phyloP scores from a whole-genome alignment of 805 yeast species.

The Osmozyma mogii region DNA sequence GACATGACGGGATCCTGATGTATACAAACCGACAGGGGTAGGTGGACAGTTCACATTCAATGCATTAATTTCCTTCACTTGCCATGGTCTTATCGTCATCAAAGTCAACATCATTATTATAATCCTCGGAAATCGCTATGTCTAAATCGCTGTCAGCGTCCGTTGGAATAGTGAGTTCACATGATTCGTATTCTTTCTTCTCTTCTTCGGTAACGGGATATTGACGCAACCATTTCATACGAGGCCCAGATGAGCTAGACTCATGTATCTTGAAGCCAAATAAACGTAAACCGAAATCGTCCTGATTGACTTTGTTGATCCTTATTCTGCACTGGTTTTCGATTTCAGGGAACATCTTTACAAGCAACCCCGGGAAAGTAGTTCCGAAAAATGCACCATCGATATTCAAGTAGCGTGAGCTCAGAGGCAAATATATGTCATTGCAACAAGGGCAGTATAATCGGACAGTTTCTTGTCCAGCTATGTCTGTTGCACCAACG shows the following conservation, averaged over 20 bases:
- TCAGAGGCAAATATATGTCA: slow-evolving; percentile 82
- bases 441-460: slow-evolving; percentile 92
- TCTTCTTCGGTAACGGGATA: slow-evolving; percentile 60
- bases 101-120: slow-evolving; percentile 18
- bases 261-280: slow-evolving; percentile 85
- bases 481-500: slow-evolving; percentile 82
- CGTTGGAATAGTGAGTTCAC: slow-evolving; percentile 54
- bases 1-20: too few species aligned
- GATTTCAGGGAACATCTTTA: slow-evolving; percentile 86
- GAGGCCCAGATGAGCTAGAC: slow-evolving; percentile 71
- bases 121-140: slow-evolving; percentile 16
- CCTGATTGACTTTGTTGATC: slow-evolving; percentile 38
- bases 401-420: slow-evolving; percentile 76
- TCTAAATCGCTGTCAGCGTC: slow-evolving; percentile 19
- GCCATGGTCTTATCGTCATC: slow-evolving; percentile 38
- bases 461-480: slow-evolving; percentile 88
- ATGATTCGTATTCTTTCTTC: slow-evolving; percentile 50
- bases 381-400: slow-evolving; percentile 98
- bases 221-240: slow-evolving; percentile 92
- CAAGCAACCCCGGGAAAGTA: slow-evolving; percentile 85
- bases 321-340: slow-evolving; percentile 65
- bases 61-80: slow-evolving; percentile 21
- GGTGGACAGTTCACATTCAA: too few species aligned
- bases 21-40: too few species aligned
- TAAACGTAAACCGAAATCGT: slow-evolving; percentile 61